Base-by-base conservation (phyloP, 2,329 filamentous ascomycete genomes). In the Neurospora sp. region DNA sequence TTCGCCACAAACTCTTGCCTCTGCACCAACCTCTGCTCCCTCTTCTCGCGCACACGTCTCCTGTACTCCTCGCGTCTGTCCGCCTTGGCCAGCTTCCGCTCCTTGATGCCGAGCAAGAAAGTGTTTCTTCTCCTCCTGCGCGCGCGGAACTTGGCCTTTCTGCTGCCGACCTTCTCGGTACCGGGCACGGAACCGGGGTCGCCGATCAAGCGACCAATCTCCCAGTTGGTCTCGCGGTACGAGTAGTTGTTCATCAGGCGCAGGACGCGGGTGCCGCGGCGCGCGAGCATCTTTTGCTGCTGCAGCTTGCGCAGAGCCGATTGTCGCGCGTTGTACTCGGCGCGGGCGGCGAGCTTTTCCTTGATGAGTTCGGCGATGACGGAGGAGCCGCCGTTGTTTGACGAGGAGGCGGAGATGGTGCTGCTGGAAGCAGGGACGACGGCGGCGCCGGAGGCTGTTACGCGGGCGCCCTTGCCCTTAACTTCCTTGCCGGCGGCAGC, bases 201-300 rank as follows among this genome's bases (percentile, higher is more conserved):
- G 68, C 81, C 79, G 36, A 84, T 83, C 66, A 89, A 80, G 10
- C 83, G 82, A 12, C 87, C 87, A 66, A 89, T 85, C 36, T 83
- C 81, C 82, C 85, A 87, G 80, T 86, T 88, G 76, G 86, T 85
- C 80, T 89, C 87, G 68, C 83, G 82, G 78, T 88, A 89, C 74
- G 83, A 83, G 81, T 88, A 88, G 77, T 87, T 82, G 69, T 81
- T 77, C 68, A 82, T 81, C 69, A 88, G 80, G 72, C 80, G 81
- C 74, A 87, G 80, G 68, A 87, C 76, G 70, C 85, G 81, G 39
- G 78, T 79, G 67, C 68, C 71, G 69, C 72, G 76, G 73, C 81
- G 78, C 69, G 79, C 77, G 71, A 83, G 81, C 33, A 81, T 80
- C 72, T 83, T 80, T 69, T 82, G 80, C 67, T 75, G 71, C 37